phyloP scores from a whole-genome alignment of 116 monocot genomes.

The Trichopus zeylanicus region DNA sequence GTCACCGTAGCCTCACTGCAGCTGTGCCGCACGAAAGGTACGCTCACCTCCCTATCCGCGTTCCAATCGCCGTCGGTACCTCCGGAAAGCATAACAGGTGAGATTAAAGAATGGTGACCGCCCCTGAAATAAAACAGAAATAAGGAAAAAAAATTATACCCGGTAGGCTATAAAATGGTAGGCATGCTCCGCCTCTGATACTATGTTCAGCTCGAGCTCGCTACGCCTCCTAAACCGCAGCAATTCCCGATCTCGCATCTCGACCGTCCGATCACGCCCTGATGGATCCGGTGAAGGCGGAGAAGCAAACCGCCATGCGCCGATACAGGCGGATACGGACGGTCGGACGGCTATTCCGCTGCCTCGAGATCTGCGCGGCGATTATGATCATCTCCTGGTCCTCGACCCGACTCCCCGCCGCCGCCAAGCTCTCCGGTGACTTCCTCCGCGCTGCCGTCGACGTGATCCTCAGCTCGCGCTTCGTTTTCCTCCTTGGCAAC shows the following conservation, averaged over 20 bases:
- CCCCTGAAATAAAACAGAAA: no score
- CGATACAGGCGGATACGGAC: slow-evolving; percentile 16
- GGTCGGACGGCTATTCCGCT: slow-evolving; percentile 12
- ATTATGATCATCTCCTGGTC: slow-evolving; percentile 28
- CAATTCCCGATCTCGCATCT: not conserved
- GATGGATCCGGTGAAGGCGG: slow-evolving; percentile 18
- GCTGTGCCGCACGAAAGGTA: no score
- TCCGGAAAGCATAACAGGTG: no score
- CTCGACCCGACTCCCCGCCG: slow-evolving; percentile 14
- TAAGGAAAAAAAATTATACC: not conserved
- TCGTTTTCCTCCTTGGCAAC: slow-evolving; percentile 39
- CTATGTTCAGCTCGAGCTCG: not conserved
- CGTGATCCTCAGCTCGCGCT: slow-evolving; percentile 22
- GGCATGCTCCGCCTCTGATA: not conserved
- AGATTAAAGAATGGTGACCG: no score
- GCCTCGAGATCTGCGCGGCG: slow-evolving; percentile 14
- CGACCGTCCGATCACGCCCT: not conserved
- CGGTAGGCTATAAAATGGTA: not conserved
- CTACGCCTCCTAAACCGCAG: not conserved
- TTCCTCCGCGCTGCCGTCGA: slow-evolving; percentile 15
- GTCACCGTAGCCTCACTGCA: no score
- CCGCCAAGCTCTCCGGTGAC: slow-evolving; percentile 16
- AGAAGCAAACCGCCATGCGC: slow-evolving; percentile 22
- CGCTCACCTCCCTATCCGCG: no score
- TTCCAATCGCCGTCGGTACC: no score